Percentiles rank a stretch among this genome's conserved stretches.
These are phyloP conservation scores for Tulasnella sp. DNA, from an alignment of 768 basidiomycete species.

Conservation along the genomic window DNA sequence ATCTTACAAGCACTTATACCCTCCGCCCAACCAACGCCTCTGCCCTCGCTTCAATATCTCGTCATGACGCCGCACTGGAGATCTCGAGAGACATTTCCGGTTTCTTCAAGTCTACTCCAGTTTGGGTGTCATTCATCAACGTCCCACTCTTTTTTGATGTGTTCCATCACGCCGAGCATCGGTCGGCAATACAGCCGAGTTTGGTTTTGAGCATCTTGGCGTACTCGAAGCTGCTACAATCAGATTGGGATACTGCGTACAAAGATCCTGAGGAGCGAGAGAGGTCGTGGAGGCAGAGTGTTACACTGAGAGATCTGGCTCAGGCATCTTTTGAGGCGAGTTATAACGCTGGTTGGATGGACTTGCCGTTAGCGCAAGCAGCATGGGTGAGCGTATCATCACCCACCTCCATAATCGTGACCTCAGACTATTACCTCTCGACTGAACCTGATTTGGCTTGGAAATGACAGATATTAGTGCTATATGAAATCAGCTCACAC, in stretches of 20 bases:
- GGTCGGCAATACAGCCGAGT: slow-evolving; percentile 11
- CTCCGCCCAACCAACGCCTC: no score
- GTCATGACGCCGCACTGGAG: neutral
- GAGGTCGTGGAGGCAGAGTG: neutral
- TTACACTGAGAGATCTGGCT: slow-evolving; percentile 12
- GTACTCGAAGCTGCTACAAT: slow-evolving; percentile 9
- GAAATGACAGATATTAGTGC: slow-evolving; percentile 12
- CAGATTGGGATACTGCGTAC: neutral
- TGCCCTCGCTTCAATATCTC: neutral
- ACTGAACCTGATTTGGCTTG: no score
- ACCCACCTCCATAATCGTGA: no score
- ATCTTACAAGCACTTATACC: no score
- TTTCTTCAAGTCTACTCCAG: slow-evolving; percentile 7
- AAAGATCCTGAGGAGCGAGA: slow-evolving; percentile 12
- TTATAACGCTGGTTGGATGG: slow-evolving; percentile 16
- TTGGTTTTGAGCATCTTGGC: slow-evolving; percentile 14
- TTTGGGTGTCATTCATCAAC: slow-evolving; percentile 17
- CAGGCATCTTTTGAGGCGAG: slow-evolving; percentile 14
- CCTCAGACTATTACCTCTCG: no score
- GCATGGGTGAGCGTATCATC: slow-evolving; percentile 4
- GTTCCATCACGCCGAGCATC: slow-evolving; percentile 10
- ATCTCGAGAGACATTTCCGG: neutral
- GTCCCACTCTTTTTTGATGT: slow-evolving; percentile 15
- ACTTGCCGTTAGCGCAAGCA: slow-evolving; percentile 13
- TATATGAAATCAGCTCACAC: slow-evolving; percentile 16